Evolutionary conservation across 768 basidiomycete genomes (phyloP).

Genomic region (Pleurotus pulmonarius): DNA sequence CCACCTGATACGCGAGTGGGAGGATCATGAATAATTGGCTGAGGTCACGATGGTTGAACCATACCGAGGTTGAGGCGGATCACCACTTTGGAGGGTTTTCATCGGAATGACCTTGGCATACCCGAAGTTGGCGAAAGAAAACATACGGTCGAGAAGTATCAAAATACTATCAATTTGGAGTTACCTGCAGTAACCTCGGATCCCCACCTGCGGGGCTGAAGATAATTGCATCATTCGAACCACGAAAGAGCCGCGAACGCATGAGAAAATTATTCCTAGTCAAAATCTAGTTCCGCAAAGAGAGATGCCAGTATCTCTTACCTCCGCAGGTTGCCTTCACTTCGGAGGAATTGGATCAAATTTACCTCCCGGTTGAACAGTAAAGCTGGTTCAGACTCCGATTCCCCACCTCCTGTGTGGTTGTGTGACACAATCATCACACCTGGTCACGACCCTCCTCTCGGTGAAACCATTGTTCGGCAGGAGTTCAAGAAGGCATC

Average conservation of each 20-base stretch:
- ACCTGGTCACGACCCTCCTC: neutral
- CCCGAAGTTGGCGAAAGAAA: neutral
- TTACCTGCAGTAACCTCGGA: constrained; percentile 5
- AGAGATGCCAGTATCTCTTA: too few relatives aligned
- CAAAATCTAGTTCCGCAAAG: too few relatives aligned
- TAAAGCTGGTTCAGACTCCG: neutral
- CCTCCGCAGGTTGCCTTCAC: too few relatives aligned
- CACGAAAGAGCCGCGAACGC: too few relatives aligned
- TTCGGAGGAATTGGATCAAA: neutral
- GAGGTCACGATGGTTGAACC: constrained; percentile 12
- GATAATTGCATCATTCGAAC: constrained; percentile 1
- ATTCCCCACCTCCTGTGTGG: neutral
- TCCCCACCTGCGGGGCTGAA: neutral
- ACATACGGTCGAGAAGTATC: neutral
- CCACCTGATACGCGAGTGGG: too few relatives aligned
- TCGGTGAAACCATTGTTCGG: constrained; percentile 2
- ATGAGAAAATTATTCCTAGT: too few relatives aligned
- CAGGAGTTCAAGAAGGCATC: neutral
- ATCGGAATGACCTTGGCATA: constrained; percentile 9
- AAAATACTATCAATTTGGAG: neutral
- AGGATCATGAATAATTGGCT: too few relatives aligned
- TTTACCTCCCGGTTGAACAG: constrained; percentile 6
- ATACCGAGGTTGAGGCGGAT: constrained; percentile 18
- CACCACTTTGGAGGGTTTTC: constrained; percentile 14
- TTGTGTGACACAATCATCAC: neutral